phyloP scores from a whole-genome alignment of 2,329 filamentous ascomycete species.

The Nemania serpens region DNA sequence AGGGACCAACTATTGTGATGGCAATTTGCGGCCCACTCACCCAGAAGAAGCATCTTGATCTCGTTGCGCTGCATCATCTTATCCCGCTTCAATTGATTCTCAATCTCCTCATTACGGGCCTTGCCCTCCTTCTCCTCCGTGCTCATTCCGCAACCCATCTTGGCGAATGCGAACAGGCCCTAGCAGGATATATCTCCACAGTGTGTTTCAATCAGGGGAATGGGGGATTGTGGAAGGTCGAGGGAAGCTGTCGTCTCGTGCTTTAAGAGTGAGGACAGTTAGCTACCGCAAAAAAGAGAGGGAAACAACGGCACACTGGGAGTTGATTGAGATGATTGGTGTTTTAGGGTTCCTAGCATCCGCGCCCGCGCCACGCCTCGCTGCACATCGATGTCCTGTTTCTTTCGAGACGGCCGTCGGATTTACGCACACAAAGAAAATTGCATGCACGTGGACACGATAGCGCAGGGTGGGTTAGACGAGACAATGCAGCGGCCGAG shows the following conservation, averaged over 20 bases:
- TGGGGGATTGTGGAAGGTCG: not conserved
- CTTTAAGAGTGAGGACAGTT: slow-evolving; percentile 11
- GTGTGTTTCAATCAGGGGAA: slow-evolving; percentile 1
- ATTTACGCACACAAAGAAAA: slow-evolving; percentile 12
- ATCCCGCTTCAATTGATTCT: slow-evolving; percentile 98
- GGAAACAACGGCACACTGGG: not conserved
- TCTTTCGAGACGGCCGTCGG: not conserved
- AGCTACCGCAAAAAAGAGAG: slow-evolving; percentile 2
- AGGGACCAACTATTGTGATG: not conserved
- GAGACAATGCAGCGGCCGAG: slow-evolving; percentile 2
- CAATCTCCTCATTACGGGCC: slow-evolving; percentile 99
- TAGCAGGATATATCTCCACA: slow-evolving; percentile 10
- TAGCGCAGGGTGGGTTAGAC: not conserved
- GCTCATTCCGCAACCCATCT: slow-evolving; percentile 99
- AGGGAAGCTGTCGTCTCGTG: slow-evolving; percentile 19
- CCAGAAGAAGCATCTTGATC: slow-evolving; percentile 99
- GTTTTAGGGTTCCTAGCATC: not conserved
- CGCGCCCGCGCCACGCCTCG: slow-evolving; percentile 8
- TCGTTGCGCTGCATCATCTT: slow-evolving; percentile 99
- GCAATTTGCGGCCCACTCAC: slow-evolving; percentile 59
- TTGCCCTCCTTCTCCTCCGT: slow-evolving; percentile 99
- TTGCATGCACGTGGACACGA: slow-evolving; percentile 14
- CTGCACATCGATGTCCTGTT: not conserved
- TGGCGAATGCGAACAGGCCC: slow-evolving; percentile 52
- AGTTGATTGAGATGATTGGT: slow-evolving; percentile 2